Percentiles rank a stretch among this genome's conserved stretches.
Evolutionary conservation across 345 rosid species (phyloP).

Genomic region (Raphanus sativus): DNA sequence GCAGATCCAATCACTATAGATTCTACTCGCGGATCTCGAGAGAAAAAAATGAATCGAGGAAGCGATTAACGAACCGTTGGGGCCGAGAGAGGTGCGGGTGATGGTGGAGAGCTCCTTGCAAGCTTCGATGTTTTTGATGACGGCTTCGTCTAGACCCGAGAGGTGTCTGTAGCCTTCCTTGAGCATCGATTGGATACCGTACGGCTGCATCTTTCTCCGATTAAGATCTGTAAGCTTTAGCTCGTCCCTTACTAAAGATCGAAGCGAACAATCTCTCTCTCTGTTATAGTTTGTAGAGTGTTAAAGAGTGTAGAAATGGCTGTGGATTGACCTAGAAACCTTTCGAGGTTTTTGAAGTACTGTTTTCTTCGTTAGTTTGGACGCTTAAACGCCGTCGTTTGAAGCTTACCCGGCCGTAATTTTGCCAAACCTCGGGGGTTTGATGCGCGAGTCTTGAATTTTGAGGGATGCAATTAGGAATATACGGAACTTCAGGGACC

Average conservation of each 20-base stretch:
- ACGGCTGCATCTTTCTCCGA: constrained; percentile 66
- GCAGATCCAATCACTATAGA: neutral
- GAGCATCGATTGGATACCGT: constrained; percentile 90
- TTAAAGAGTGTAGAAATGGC: neutral
- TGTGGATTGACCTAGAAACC: constrained; percentile 32
- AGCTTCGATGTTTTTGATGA: constrained; percentile 92
- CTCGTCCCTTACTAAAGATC: neutral
- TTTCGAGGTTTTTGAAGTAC: constrained; percentile 9
- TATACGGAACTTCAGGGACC: neutral
- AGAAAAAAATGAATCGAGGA: neutral
- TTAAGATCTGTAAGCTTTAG: constrained; percentile 7
- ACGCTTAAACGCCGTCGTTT: neutral
- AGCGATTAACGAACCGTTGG: constrained; percentile 57
- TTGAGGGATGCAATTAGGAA: neutral
- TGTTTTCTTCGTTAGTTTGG: neutral
- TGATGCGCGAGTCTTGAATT: neutral
- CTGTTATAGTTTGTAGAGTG: neutral
- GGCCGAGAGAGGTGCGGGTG: constrained; percentile 97
- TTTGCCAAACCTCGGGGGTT: neutral
- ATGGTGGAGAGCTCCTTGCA: constrained; percentile 94
- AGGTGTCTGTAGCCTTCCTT: constrained; percentile 97
- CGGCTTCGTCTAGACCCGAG: constrained; percentile 96
- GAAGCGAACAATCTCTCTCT: too few relatives aligned
- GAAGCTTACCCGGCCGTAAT: neutral
- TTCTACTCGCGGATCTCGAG: neutral